These are phyloP conservation scores for Inonotus obliquus DNA, from an alignment of 1,284 basidiomycete species.

Conservation along the genomic window DNA sequence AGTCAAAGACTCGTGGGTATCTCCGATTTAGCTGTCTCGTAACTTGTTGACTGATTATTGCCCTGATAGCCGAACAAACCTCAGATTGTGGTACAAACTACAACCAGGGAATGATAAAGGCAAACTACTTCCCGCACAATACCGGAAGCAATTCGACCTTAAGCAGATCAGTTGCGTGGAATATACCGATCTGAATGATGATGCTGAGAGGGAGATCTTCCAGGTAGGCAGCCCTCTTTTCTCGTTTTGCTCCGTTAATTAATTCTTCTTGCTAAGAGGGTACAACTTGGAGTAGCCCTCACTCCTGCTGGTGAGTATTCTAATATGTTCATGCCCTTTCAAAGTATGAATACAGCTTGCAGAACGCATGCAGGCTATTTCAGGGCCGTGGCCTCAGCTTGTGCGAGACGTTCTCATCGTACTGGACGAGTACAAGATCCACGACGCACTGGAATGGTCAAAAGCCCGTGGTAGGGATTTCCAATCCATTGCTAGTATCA, in stretches of 20 bases:
- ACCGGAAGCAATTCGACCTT: conserved; percentile 42
- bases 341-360: conserved; percentile 6
- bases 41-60: not conserved
- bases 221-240: conserved; percentile 30
- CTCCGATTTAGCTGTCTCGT: not conserved
- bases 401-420: conserved; percentile 45
- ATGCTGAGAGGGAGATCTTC: conserved; percentile 70
- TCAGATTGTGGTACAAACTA: conserved; percentile 17
- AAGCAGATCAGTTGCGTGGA: conserved; percentile 60
- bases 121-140: conserved; percentile 11
- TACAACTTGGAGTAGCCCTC: conserved; percentile 68
- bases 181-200: conserved; percentile 55
- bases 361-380: conserved; percentile 71
- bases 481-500: conserved; percentile 59
- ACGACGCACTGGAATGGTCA: conserved; percentile 53
- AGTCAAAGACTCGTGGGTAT: conserved; percentile 46
- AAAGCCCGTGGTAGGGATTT: conserved; percentile 63
- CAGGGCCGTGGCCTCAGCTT: conserved; percentile 55
- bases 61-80: conserved; percentile 14
- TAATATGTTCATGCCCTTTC: not conserved
- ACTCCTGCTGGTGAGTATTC: conserved; percentile 52
- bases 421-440: conserved; percentile 16
- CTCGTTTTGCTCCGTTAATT: not conserved
- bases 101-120: not conserved
- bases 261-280: conserved; percentile 32